Base-by-base conservation (phyloP, 805 yeast species). In the Ogataea chonburiensis region DNA sequence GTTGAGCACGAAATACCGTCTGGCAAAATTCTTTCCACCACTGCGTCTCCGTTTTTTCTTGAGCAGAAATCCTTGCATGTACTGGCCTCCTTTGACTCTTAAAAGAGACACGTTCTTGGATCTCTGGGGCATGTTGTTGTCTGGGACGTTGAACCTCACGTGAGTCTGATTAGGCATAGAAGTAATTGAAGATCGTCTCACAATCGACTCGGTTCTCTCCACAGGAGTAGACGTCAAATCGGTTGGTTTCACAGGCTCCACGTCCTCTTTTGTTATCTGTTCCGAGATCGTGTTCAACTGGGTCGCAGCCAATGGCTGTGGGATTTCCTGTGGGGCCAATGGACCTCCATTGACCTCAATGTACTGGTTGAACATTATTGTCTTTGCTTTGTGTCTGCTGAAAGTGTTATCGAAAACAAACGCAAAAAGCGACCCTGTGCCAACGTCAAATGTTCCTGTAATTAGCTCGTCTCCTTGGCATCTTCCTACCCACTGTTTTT, bases 381-480 rank as follows among this genome's bases (percentile, higher is more conserved):
- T 86, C 59, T 91, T 93, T 30, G 87, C 79, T 15, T 80, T 81
- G 20, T 82, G 86, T 53, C 85, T 87, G 20, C 96, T 82, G 50
- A 88, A 86, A 0, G 95, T 83, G 63, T 91, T 91, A 61, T 91
- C 98, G 54, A 91, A 83, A 17, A 93, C 81, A 56, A 91, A 85
- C 0, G 96, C 97, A 61, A 75, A 83, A 51, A 81, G 73, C 2
- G 91, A 91, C 7, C 81, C 84, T 16, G 70, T 66, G 3, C 59
- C 60, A 3, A 81, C 81, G n/a, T 69, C 67, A 41, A 81, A 67
- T 17, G 68, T 63, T 1, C 89, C 95, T 31, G 76, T 76, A 34
- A 74, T 70, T 51, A 77, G 60, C 43, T 80, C 82, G 44, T 79
- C 80, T 2, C 81, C 79, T 11, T 62, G 59, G 60, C 86, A 59